These are phyloP conservation scores for Camellia lanceoleosa DNA, from an alignment of 148 eudicot species.

Conservation along the genomic window DNA sequence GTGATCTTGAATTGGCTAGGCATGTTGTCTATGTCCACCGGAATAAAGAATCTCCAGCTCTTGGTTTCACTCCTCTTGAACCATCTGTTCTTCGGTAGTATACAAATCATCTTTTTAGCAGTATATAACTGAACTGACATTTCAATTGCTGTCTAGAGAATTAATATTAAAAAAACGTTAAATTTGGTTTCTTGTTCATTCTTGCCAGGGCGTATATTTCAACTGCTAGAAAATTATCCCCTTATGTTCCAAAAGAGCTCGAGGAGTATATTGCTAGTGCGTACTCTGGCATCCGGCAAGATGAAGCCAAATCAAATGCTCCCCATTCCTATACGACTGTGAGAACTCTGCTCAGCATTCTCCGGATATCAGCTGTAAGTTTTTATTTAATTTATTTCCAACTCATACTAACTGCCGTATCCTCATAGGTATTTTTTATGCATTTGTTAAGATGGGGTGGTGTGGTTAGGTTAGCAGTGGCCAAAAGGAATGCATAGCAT, in stretches of 20 bases:
- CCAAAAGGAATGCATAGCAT: not conserved
- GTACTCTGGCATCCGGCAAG: constrained; percentile 89
- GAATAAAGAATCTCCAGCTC: constrained; percentile 89
- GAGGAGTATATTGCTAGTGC: constrained; percentile 96
- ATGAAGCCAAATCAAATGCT: constrained; percentile 84
- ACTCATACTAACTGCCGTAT: not conserved
- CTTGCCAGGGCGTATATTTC: constrained; percentile 83
- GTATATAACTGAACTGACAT: not conserved
- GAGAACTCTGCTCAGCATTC: constrained; percentile 96
- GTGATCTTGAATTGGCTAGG: constrained; percentile 96
- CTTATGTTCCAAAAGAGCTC: constrained; percentile 74
- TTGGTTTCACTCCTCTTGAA: constrained; percentile 92
- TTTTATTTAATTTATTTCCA: not conserved
- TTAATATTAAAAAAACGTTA: not conserved
- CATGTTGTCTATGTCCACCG: constrained; percentile 98
- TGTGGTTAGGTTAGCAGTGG: not conserved
- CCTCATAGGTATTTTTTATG: not conserved
- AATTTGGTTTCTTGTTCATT: constrained; percentile 14
- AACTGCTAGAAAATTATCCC: constrained; percentile 83
- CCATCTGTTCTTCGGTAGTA: constrained; percentile 83
- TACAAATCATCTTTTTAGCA: not conserved
- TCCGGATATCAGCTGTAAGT: constrained; percentile 94
- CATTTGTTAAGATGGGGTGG: not conserved
- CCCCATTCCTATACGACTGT: constrained; percentile 95
- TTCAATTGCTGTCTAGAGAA: not conserved